Conservation (phyloP, 345 rosid species). For the Camelina neglecta region DNA sequence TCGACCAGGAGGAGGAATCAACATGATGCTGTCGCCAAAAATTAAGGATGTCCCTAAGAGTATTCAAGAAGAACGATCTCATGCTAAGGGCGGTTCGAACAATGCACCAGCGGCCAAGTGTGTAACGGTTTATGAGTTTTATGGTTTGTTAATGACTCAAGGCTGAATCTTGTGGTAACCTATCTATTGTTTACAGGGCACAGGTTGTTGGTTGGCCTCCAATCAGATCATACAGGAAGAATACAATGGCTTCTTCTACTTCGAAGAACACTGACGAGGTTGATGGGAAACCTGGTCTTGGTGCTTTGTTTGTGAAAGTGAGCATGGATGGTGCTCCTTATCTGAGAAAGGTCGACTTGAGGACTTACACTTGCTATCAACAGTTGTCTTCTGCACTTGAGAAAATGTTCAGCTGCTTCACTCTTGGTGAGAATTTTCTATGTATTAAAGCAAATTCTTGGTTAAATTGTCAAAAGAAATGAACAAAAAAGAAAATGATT, state of each 20-base stretch:
- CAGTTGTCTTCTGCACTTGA: conserved; percentile 84
- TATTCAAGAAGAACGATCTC: conserved; percentile 49
- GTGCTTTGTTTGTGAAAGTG: conserved; percentile 79
- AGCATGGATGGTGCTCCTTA: conserved; percentile 99
- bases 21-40: conserved; percentile 51
- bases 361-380: conserved; percentile 67
- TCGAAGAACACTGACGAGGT: conserved; percentile 85
- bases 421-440: conserved; percentile 62
- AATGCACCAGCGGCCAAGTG: conserved; percentile 81
- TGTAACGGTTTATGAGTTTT: conserved; percentile 29
- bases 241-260: conserved; percentile 62
- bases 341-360: conserved; percentile 85
- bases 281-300: conserved; percentile 80
- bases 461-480: neutral
- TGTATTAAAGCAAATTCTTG: neutral
- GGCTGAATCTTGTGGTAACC: conserved; percentile 2
- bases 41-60: conserved; percentile 52
- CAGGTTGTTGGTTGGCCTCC: conserved; percentile 99
- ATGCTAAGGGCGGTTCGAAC: conserved; percentile 43
- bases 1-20: conserved; percentile 59
- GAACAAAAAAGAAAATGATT: neutral
- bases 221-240: conserved; percentile 78
- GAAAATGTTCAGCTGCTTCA: conserved; percentile 94
- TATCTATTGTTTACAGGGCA: conserved; percentile 57
- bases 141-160: conserved; percentile 7